Conservation (phyloP, 2,329 filamentous ascomycete species). For the Monosporascus sp. region DNA sequence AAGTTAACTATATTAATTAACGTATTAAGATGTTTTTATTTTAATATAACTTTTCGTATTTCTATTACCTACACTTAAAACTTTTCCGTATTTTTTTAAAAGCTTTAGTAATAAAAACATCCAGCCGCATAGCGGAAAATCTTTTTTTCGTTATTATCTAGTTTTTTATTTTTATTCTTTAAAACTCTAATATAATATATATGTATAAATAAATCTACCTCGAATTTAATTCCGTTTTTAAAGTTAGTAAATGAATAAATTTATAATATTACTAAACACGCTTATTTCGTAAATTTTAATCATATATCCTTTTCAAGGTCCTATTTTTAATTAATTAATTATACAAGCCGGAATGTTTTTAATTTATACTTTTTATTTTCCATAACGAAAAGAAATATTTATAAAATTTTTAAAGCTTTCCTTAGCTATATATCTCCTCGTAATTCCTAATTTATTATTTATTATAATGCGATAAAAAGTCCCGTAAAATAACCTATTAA, state of each 20-base stretch:
- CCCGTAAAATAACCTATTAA: conserved; percentile 34
- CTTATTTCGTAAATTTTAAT: conserved; percentile 26
- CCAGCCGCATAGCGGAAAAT: neutral
- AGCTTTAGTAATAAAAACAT: too few species aligned
- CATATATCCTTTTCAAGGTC: conserved; percentile 18
- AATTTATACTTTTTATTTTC: conserved; percentile 19
- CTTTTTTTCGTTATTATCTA: neutral
- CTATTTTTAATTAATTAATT: conserved; percentile 32
- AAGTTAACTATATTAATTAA: too few species aligned
- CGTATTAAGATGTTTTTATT: too few species aligned
- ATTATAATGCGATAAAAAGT: too few species aligned
- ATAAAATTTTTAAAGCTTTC: conserved; percentile 27
- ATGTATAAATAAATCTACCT: too few species aligned
- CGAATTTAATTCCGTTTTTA: conserved; percentile 19
- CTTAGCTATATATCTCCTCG: conserved; percentile 14
- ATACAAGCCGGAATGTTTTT: conserved; percentile 39
- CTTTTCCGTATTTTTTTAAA: too few species aligned
- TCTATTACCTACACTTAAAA: too few species aligned
- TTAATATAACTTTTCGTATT: too few species aligned
- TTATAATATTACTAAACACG: conserved; percentile 19
- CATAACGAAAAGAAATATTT: conserved; percentile 32
- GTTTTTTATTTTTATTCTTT: too few species aligned
- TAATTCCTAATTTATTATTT: conserved; percentile 22
- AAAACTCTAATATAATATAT: neutral
- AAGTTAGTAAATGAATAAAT: conserved; percentile 26